These are phyloP conservation scores for Blepharisma japonicum DNA, from an alignment of 73 alveolate genomes.

Conservation along the genomic window DNA sequence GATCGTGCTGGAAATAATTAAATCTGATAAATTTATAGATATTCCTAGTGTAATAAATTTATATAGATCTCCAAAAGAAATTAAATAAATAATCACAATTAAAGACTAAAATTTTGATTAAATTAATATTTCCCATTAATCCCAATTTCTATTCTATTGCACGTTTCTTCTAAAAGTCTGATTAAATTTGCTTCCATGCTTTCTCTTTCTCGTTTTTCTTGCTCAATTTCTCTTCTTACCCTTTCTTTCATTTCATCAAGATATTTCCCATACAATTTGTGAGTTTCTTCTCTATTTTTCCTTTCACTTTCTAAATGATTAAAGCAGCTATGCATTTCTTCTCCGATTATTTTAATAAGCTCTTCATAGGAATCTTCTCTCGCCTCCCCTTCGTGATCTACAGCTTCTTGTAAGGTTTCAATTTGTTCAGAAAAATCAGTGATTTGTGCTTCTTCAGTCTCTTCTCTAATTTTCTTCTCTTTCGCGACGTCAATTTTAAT, in stretches of 20 bases:
- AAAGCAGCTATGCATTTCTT: conserved; percentile 25
- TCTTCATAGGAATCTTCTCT: conserved; percentile 24
- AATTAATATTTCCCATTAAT: not conserved
- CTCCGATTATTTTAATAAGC: conserved; percentile 6
- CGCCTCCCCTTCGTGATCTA: conserved; percentile 12
- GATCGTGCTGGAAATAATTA: no score
- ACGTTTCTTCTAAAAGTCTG: conserved; percentile 25
- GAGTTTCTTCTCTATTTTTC: conserved; percentile 27
- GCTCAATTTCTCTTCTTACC: conserved; percentile 4
- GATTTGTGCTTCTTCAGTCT: conserved; percentile 26
- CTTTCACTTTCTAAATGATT: not conserved
- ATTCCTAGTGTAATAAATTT: no score
- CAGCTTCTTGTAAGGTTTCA: conserved; percentile 21
- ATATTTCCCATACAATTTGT: not conserved
- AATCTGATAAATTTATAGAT: no score
- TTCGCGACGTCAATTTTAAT: conserved; percentile 55
- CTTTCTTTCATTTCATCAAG: conserved; percentile 14
- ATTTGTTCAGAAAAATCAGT: conserved; percentile 29
- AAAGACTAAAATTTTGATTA: no score
- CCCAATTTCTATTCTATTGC: conserved; percentile 24
- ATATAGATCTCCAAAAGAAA: no score
- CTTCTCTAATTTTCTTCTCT: conserved; percentile 63
- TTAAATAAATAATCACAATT: no score
- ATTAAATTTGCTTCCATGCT: conserved; percentile 12
- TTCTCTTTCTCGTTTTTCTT: conserved; percentile 27